phyloP scores from a whole-genome alignment of 2,329 filamentous ascomycete species.

The Aspergillus floridensis region DNA sequence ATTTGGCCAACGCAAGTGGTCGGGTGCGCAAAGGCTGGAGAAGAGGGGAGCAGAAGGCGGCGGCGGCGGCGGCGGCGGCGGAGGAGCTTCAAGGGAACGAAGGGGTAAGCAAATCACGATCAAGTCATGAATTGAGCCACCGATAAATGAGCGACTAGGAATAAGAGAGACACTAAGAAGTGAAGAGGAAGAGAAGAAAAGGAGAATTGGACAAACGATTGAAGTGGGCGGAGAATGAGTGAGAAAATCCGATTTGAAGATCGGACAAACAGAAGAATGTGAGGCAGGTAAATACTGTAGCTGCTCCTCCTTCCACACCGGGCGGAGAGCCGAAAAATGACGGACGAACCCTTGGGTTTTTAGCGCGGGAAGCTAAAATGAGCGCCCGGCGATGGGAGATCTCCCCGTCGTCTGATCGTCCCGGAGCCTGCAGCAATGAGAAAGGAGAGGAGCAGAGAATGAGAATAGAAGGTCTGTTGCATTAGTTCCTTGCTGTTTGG shows the following conservation, averaged over 20 bases:
- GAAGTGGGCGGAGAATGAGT: not conserved
- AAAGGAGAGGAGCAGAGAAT: not conserved
- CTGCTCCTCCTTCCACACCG: conserved; percentile 8
- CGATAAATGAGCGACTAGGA: conserved; percentile 16
- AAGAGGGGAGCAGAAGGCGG: conserved; percentile 11
- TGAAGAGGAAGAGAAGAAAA: conserved; percentile 7
- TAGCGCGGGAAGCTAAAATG: conserved; percentile 7
- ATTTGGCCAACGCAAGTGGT: not conserved
- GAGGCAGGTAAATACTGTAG: not conserved
- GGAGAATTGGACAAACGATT: conserved; percentile 7
- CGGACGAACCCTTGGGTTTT: conserved; percentile 8
- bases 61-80: not conserved
- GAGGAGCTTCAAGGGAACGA: conserved; percentile 9
- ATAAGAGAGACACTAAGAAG: conserved; percentile 2
- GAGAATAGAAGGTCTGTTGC: not conserved
- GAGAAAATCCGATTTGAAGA: conserved; percentile 4
- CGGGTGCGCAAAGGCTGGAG: conserved; percentile 11
- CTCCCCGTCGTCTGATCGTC: not conserved
- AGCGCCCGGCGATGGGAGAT: not conserved
- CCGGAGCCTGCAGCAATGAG: not conserved
- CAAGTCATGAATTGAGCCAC: not conserved
- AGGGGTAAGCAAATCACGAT: conserved; percentile 9
- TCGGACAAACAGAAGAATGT: conserved; percentile 7
- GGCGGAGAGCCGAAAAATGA: conserved; percentile 9
- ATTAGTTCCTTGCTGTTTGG: not conserved